Conservation (phyloP, 2,329 filamentous ascomycete species). For the Pseudogymnoascus sp. region DNA sequence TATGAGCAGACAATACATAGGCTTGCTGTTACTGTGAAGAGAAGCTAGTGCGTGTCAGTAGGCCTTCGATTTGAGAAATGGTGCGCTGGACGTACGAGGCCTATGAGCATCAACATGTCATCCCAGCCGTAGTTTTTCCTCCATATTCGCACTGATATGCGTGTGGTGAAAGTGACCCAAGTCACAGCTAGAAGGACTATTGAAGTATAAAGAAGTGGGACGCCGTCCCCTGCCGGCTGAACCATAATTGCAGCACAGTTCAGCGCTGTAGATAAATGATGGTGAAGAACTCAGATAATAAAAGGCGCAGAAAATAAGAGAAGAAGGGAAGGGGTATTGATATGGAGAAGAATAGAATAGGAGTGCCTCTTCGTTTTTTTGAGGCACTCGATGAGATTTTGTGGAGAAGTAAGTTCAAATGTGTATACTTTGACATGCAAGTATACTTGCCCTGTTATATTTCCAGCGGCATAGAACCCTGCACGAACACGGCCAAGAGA, state of each 20-base stretch:
- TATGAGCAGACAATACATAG: constrained; percentile 25
- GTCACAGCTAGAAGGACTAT: constrained; percentile 19
- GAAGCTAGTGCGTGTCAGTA: constrained; percentile 17
- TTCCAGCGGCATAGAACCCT: not conserved
- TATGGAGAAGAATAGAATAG: not conserved
- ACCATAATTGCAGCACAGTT: constrained; percentile 18
- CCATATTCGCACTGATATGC: constrained; percentile 22
- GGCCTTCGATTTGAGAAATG: not conserved
- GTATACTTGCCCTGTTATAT: not conserved
- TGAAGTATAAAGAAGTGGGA: constrained; percentile 21
- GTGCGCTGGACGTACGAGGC: constrained; percentile 19
- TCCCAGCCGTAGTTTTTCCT: constrained; percentile 23
- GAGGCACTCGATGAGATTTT: not conserved
- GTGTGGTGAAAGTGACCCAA: constrained; percentile 20
- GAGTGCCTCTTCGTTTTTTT: not conserved
- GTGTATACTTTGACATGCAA: not conserved
- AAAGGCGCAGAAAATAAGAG: not conserved
- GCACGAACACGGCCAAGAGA: not conserved
- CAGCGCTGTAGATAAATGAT: not conserved
- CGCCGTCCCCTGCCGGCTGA: constrained; percentile 21
- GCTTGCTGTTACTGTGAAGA: constrained; percentile 22
- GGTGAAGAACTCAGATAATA: not conserved
- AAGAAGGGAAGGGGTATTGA: constrained; percentile 1
- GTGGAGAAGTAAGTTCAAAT: not conserved
- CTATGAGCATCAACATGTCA: constrained; percentile 22